Percentiles rank a stretch among this genome's conserved stretches.
These are phyloP conservation scores for Collariella sp. DNA, from an alignment of 495 filamentous ascomycete species.

Conservation along the genomic window DNA sequence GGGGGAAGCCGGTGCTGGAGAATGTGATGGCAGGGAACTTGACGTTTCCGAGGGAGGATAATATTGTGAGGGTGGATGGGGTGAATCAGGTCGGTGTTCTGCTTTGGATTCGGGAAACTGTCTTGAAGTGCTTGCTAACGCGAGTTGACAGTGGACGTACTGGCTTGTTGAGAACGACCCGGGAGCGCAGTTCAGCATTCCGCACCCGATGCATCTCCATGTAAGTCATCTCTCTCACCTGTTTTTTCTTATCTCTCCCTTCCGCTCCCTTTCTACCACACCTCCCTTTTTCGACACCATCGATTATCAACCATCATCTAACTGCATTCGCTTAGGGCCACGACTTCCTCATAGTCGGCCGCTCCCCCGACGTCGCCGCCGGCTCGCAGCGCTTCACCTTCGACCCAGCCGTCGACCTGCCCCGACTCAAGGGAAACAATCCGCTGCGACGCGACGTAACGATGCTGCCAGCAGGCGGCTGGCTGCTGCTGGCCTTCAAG, in stretches of 20 bases:
- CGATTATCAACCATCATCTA: no score
- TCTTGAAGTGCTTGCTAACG: not conserved
- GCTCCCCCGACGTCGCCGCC: constrained; percentile 20
- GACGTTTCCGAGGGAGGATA: constrained; percentile 30
- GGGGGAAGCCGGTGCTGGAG: constrained; percentile 34
- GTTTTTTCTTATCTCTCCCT: not conserved
- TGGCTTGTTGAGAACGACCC: constrained; percentile 48
- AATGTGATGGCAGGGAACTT: constrained; percentile 31
- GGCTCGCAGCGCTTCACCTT: constrained; percentile 25
- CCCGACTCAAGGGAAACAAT: constrained; percentile 35
- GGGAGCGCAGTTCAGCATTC: constrained; percentile 19
- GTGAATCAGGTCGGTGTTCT: constrained; percentile 18
- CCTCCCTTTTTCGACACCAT: no score
- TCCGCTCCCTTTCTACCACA: not conserved
- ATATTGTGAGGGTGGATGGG: constrained; percentile 29
- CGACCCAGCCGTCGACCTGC: constrained; percentile 19
- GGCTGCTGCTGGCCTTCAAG: constrained; percentile 47
- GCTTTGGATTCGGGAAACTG: not conserved
- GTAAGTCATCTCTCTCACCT: constrained; percentile 5
- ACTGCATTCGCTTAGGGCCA: constrained; percentile 45
- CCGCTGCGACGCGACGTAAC: constrained; percentile 55
- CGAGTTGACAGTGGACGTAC: constrained; percentile 35
- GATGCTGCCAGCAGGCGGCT: constrained; percentile 38
- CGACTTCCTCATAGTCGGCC: constrained; percentile 50
- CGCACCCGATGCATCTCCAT: constrained; percentile 42